Percentiles rank a stretch among this genome's conserved stretches.
phyloP scores from a whole-genome alignment of 139 green algal species.

The Chlorella sp. region DNA sequence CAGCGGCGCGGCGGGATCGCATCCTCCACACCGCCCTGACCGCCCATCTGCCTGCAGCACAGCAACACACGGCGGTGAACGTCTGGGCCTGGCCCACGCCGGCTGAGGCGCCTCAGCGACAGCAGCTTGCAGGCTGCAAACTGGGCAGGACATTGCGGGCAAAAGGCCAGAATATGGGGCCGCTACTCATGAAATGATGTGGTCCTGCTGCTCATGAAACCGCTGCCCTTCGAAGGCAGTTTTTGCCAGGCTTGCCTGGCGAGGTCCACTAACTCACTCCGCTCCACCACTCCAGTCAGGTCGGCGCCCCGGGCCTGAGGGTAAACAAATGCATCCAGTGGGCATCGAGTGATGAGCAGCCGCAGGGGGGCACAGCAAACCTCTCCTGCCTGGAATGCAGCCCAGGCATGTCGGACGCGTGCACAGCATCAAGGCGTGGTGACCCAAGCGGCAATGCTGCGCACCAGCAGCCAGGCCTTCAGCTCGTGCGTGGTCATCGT shows the following conservation, averaged over 20 bases:
- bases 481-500: slow-evolving; percentile 23
- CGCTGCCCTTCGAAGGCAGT: neutral
- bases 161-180: too few relatives aligned
- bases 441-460: neutral
- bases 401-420: too few relatives aligned
- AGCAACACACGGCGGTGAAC: too few relatives aligned
- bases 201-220: neutral
- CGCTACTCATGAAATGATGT: too few relatives aligned
- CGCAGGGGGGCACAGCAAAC: too few relatives aligned
- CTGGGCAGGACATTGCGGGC: too few relatives aligned
- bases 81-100: too few relatives aligned
- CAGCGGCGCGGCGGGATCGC: too few relatives aligned
- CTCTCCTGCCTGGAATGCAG: too few relatives aligned
- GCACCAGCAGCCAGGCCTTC: slow-evolving; percentile 1
- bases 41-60: neutral
- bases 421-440: neutral
- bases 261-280: neutral
- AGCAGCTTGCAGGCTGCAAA: too few relatives aligned
- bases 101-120: too few relatives aligned
- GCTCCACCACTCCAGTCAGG: slow-evolving; percentile 6
- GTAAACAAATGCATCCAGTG: neutral
- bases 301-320: neutral
- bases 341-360: neutral
- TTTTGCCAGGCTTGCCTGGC: neutral
- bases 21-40: neutral